A percentile compares a stretch with the other conserved stretches of the same genome.
These are phyloP conservation scores for Takashimella tepidaria DNA, from an alignment of 1,284 basidiomycete species.

Conservation along the genomic window DNA sequence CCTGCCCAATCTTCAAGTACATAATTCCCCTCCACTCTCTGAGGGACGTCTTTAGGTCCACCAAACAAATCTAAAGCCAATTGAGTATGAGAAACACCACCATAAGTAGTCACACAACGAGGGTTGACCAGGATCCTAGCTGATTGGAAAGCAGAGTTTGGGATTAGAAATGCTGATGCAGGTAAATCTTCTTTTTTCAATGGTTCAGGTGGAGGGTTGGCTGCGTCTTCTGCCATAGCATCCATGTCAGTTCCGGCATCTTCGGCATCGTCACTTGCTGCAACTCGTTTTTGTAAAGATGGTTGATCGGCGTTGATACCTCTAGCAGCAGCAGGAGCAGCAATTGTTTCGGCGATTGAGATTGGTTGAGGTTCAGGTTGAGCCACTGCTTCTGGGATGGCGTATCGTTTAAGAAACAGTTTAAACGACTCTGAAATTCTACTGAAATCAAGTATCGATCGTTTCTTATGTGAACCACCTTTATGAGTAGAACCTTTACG, in stretches of 20 bases:
- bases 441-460: neutral
- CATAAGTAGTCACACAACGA: slow-evolving; percentile 90
- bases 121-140: slow-evolving; percentile 90
- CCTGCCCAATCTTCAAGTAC: slow-evolving; percentile 87
- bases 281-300: neutral
- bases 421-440: slow-evolving; percentile 30
- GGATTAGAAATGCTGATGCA: slow-evolving; percentile 57
- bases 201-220: slow-evolving; percentile 41
- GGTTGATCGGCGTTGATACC: slow-evolving; percentile 7
- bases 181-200: slow-evolving; percentile 42
- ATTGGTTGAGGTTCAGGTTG: neutral
- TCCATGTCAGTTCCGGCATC: slow-evolving; percentile 84
- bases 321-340: slow-evolving; percentile 6
- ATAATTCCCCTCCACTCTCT: slow-evolving; percentile 57
- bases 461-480: neutral
- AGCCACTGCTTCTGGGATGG: neutral
- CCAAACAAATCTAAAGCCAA: slow-evolving; percentile 87
- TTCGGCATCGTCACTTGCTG: slow-evolving; percentile 16
- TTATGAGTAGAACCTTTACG: neutral
- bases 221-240: slow-evolving; percentile 63
- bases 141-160: slow-evolving; percentile 80
- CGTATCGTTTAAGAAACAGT: neutral
- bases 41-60: slow-evolving; percentile 52
- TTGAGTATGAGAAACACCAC: slow-evolving; percentile 87
- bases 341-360: neutral